A percentile compares a stretch with the other conserved stretches of the same genome.
Evolutionary conservation across 2,329 filamentous ascomycete genomes (phyloP).

Genomic region (Clonostachys sp.): DNA sequence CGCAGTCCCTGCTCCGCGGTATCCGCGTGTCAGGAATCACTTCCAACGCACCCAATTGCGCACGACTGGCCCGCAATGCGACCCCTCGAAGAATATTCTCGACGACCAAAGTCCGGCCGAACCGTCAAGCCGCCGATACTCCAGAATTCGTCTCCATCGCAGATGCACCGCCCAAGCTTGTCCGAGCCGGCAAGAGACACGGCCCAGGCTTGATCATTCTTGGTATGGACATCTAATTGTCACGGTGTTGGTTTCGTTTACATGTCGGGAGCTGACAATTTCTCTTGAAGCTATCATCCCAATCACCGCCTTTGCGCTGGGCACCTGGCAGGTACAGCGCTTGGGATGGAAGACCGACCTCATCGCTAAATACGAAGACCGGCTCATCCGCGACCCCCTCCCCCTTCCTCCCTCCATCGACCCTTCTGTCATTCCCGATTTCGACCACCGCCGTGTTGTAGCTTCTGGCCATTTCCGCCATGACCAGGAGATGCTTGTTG

Average conservation of each 20-base stretch:
- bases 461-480: slow-evolving; percentile 73
- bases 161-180: slow-evolving; percentile 77
- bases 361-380: slow-evolving; percentile 87
- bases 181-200: slow-evolving; percentile 69
- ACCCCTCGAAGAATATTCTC: slow-evolving; percentile 1
- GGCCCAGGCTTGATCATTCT: slow-evolving; percentile 78
- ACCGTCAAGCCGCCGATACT: slow-evolving; percentile 59
- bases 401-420: slow-evolving; percentile 83
- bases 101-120: neutral
- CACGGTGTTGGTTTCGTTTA: neutral
- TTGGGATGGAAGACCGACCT: slow-evolving; percentile 92
- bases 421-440: slow-evolving; percentile 75
- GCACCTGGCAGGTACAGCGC: slow-evolving; percentile 92
- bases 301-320: slow-evolving; percentile 82
- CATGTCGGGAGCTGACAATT: slow-evolving; percentile 10
- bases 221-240: slow-evolving; percentile 36
- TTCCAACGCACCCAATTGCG: too few relatives aligned
- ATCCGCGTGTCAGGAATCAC: too few relatives aligned
- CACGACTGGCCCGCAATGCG: too few relatives aligned
- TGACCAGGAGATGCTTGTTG: slow-evolving; percentile 94
- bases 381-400: slow-evolving; percentile 77
- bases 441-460: slow-evolving; percentile 84
- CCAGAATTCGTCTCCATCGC: slow-evolving; percentile 80
- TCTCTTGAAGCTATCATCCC: slow-evolving; percentile 66
- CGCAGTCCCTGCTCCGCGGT: too few relatives aligned